These are phyloP conservation scores for Phtheirospermum japonicum DNA, from an alignment of 257 asterid species.

Conservation along the genomic window DNA sequence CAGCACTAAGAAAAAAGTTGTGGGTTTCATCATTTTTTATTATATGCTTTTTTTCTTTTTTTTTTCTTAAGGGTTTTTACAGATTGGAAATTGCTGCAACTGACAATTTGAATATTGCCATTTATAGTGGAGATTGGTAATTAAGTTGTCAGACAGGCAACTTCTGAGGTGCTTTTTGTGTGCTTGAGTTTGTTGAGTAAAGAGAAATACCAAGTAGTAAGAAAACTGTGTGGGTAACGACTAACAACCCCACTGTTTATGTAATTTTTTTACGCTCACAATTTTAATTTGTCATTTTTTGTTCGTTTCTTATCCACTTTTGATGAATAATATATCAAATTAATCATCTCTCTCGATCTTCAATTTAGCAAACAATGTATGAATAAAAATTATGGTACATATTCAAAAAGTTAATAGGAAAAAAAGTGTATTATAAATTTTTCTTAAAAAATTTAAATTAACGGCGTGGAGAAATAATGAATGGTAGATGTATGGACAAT, in stretches of 20 bases:
- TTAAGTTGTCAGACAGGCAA: neutral
- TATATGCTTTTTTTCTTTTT: neutral
- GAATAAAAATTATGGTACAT: too few species aligned
- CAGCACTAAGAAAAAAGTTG: slow-evolving; percentile 20
- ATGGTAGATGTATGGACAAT: too few species aligned
- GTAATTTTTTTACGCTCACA: too few species aligned
- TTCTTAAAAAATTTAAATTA: too few species aligned
- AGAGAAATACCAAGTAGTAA: neutral
- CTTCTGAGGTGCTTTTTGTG: slow-evolving; percentile 29
- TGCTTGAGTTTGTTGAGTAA: slow-evolving; percentile 26
- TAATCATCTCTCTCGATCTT: too few species aligned
- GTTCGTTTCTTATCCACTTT: too few species aligned
- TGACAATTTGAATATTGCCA: neutral
- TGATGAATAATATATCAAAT: too few species aligned
- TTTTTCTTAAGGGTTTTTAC: neutral
- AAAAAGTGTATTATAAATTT: too few species aligned
- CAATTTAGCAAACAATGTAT: neutral
- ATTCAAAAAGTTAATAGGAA: too few species aligned
- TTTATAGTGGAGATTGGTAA: slow-evolving; percentile 19
- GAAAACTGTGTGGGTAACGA: neutral
- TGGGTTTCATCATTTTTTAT: slow-evolving; percentile 3
- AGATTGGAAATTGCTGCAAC: neutral
- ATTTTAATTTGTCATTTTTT: too few species aligned
- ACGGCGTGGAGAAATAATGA: too few species aligned
- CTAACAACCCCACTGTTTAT: neutral